These are phyloP conservation scores for Talaromyces sp. DNA, from an alignment of 2,329 filamentous ascomycete genomes.

Conservation along the genomic window DNA sequence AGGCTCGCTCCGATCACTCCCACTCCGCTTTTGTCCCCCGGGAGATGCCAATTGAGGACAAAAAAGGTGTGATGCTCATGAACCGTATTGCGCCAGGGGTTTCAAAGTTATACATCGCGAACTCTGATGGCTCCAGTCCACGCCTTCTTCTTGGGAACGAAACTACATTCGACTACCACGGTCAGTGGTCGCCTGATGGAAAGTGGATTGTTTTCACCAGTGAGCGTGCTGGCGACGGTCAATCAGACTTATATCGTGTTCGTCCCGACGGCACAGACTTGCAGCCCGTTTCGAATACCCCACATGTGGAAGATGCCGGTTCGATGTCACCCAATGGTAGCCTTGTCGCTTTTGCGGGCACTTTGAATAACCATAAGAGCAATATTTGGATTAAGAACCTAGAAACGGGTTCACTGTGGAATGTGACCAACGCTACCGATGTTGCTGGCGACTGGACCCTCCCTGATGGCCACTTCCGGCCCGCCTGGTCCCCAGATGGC, in stretches of 20 bases:
- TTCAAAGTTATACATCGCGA: slow-evolving; percentile 3
- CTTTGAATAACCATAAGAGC: neutral
- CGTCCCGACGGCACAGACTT: neutral
- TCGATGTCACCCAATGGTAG: neutral
- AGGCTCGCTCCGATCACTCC: neutral
- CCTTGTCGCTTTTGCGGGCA: neutral
- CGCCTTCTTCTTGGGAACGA: slow-evolving; percentile 2
- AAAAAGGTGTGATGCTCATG: slow-evolving; percentile 7
- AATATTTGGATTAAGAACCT: slow-evolving; percentile 1
- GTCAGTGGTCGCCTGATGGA: neutral
- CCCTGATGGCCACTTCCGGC: neutral
- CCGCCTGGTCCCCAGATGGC: neutral
- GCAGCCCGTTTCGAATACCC: neutral
- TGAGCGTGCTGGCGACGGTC: neutral
- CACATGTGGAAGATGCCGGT: neutral
- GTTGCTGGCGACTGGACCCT: neutral
- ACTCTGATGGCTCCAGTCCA: slow-evolving; percentile 1
- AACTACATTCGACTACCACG: neutral
- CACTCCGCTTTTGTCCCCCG: neutral
- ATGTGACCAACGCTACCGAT: neutral
- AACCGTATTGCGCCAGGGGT: slow-evolving; percentile 5
- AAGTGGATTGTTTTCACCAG: neutral
- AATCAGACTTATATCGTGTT: neutral
- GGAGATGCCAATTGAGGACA: neutral
- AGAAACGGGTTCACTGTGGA: neutral